Base-by-base conservation (phyloP, 1,139 yeast species). In the Candida gigantensis region DNA sequence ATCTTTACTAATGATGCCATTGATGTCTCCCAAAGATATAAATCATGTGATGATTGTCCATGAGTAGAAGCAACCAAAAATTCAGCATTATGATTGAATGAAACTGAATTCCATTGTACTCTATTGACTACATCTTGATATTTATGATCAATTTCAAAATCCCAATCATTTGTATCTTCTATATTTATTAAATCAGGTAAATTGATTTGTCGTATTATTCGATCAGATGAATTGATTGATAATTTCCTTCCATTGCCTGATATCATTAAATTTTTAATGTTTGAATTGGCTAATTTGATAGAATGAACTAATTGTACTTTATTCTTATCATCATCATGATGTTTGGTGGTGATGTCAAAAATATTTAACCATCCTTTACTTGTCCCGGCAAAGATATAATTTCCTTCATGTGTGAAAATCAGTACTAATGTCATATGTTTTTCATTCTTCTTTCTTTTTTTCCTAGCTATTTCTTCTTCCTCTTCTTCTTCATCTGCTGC, bases 121-220 rank as follows among this genome's bases (percentile, higher is more conserved):
- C 85, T 66, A 59, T 89, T 90, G 30, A 90, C 95, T 37, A 87
- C 89, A 58, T 90, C 97, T 57, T 89, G 96, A 55, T 88, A 90
- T 53, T 79, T 82, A 57, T 86, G 94, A 47, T 83, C 90, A 3
- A 83, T 66, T 38, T 82, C 88, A 33, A 87, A 67, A 26, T 72
- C 80, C 76, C 83, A 77, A 8, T 59, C 60, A 0, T 54, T 57
- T 1, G 64, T 55, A 35, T 57, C 52, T 9, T 39, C 43, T 24
- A 49, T 43, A 41, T 68, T 62, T 41, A 60, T 48, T 44, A 74
- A 49, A 49, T 79, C 79, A 17, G 84, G 81, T 42, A 83, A 55
- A 39, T 68, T 65, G 32, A 78, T 65, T 50, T 86, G 95, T 41
- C 97, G 68, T 18, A 90, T 83, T 11, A 87, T 77, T 39, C 96